phyloP scores from a whole-genome alignment of 805 yeast genomes.

The Pichia gijzeniarum region DNA sequence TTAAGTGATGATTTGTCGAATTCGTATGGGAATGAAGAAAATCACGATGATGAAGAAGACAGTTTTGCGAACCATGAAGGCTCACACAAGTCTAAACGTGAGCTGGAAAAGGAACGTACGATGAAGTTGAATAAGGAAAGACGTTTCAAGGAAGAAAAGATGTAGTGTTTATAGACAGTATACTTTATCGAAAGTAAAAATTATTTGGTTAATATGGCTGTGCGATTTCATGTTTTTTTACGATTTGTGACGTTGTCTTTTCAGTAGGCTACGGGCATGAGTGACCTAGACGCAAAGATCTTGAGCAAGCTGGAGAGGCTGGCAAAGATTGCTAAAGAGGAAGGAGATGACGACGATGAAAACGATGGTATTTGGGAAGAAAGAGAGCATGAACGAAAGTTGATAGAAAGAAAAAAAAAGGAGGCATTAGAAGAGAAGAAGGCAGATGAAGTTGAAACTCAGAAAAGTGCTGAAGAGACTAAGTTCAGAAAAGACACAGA shows the following conservation, averaged over 20 bases:
- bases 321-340: constrained; percentile 1
- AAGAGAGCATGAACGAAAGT: background rate
- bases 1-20: background rate
- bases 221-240: background rate
- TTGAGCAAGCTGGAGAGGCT: constrained; percentile 4
- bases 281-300: background rate
- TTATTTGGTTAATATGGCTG: background rate
- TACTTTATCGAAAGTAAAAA: too few species aligned
- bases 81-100: constrained; percentile 9
- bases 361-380: constrained; percentile 5
- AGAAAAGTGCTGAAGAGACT: too few species aligned
- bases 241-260: background rate
- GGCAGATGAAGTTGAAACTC: background rate
- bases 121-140: constrained; percentile 23
- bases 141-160: constrained; percentile 22
- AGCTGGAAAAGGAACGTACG: constrained; percentile 17
- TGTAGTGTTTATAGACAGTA: constrained; percentile 10
- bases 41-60: constrained; percentile 6
- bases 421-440: background rate
- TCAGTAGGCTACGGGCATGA: background rate
- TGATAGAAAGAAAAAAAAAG: background rate
- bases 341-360: constrained; percentile 7
- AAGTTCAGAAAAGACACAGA: background rate
- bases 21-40: constrained; percentile 1
- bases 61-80: background rate